Percentiles rank a stretch among this genome's conserved stretches.
Evolutionary conservation across 2,329 filamentous ascomycete species (phyloP).

Genomic region (Emmonsia crescens): DNA sequence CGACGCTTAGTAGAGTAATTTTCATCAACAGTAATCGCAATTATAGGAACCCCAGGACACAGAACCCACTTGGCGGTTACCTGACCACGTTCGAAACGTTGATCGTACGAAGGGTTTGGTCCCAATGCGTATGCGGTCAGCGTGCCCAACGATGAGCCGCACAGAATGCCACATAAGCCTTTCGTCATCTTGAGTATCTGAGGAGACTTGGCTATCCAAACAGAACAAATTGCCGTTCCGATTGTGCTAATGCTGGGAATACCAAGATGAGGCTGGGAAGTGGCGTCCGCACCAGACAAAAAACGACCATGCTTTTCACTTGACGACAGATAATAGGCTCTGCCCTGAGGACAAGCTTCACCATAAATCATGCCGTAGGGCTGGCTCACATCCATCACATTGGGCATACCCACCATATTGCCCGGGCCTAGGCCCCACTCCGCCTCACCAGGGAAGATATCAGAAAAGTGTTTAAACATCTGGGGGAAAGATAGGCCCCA

Average conservation of each 20-base stretch:
- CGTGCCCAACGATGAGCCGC: constrained; percentile 72
- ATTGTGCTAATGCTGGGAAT: constrained; percentile 65
- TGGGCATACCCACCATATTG: constrained; percentile 62
- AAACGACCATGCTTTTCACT: constrained; percentile 70
- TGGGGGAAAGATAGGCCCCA: constrained; percentile 74
- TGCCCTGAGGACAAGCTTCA: constrained; percentile 75
- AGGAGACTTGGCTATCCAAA: constrained; percentile 83
- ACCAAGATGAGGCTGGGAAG: constrained; percentile 55
- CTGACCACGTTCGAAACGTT: constrained; percentile 59
- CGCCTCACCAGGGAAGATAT: constrained; percentile 60
- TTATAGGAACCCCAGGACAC: constrained; percentile 84
- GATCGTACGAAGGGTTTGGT: constrained; percentile 46
- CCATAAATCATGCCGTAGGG: constrained; percentile 73
- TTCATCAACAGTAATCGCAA: constrained; percentile 74
- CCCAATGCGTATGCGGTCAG: constrained; percentile 73
- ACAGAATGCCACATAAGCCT: constrained; percentile 69
- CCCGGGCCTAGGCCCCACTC: constrained; percentile 72
- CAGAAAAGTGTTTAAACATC: constrained; percentile 64
- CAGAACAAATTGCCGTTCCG: constrained; percentile 60
- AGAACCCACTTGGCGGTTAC: constrained; percentile 82
- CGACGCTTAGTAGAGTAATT: constrained; percentile 63
- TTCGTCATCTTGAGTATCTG: constrained; percentile 61
- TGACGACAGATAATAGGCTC: constrained; percentile 62
- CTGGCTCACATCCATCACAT: constrained; percentile 85
- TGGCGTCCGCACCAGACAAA: constrained; percentile 50